Conservation (phyloP, 176 grass and related monocot genomes). For the Carex cristatella region DNA sequence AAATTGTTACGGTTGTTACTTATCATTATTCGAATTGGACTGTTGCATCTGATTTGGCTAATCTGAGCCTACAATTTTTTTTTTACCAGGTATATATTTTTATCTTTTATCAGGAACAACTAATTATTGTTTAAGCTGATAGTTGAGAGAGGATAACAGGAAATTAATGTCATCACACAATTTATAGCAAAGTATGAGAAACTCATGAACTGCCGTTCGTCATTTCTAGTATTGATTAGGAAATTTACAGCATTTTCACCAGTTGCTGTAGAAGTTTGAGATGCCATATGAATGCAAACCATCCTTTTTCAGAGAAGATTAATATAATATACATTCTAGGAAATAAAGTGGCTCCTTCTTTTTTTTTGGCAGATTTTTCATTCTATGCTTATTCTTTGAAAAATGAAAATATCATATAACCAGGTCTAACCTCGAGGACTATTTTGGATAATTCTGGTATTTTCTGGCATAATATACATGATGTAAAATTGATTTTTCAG, state of each 20-base stretch:
- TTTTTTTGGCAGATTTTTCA: no score
- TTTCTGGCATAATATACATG: neutral
- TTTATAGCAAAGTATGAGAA: neutral
- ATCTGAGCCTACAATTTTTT: neutral
- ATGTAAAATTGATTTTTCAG: no score
- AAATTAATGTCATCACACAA: slow-evolving; percentile 2
- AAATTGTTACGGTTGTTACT: neutral
- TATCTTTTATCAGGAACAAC: neutral
- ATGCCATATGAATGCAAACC: neutral
- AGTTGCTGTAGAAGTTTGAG: neutral
- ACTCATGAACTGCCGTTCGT: no score
- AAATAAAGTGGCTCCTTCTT: neutral
- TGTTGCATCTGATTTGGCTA: neutral
- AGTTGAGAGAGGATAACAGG: neutral
- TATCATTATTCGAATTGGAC: neutral
- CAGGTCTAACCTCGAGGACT: neutral
- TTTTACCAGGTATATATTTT: neutral
- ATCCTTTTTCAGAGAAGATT: neutral
- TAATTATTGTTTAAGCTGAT: neutral
- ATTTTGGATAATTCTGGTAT: neutral
- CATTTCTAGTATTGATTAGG: no score
- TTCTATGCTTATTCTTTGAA: neutral
- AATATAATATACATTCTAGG: neutral
- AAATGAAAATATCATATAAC: neutral
- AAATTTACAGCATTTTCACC: neutral